phyloP scores from a whole-genome alignment of 2,329 filamentous ascomycete species.

The Penicillium sp. region DNA sequence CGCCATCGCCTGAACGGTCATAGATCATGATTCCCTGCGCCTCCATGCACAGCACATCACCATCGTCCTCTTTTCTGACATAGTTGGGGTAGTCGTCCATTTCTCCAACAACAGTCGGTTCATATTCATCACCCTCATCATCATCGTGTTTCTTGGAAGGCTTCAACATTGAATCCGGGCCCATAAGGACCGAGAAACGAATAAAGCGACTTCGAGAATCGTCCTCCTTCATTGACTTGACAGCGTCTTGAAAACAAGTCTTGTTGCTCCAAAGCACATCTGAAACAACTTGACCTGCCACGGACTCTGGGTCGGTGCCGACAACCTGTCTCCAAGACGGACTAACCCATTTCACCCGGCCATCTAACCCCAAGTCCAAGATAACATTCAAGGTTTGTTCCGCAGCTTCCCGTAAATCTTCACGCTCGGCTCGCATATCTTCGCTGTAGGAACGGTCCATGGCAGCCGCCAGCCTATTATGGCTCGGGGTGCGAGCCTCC shows the following conservation, averaged over 20 bases:
- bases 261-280: conserved; percentile 79
- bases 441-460: conserved; percentile 70
- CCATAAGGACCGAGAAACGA: conserved; percentile 70
- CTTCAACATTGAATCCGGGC: conserved; percentile 63
- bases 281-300: conserved; percentile 73
- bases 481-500: conserved; percentile 37
- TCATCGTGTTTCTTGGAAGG: conserved; percentile 18
- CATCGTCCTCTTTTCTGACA: conserved; percentile 32
- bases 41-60: conserved; percentile 70
- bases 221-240: conserved; percentile 86
- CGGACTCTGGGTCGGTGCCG: conserved; percentile 67
- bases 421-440: conserved; percentile 87
- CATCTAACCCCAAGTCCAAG: conserved; percentile 86
- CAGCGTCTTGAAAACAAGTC: conserved; percentile 72
- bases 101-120: conserved; percentile 10
- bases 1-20: conserved; percentile 76
- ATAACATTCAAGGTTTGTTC: conserved; percentile 97
- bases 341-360: conserved; percentile 90
- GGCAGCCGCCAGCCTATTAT: conserved; percentile 24
- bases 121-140: conserved; percentile 4
- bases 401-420: conserved; percentile 90
- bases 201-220: conserved; percentile 90
- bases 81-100: conserved; percentile 33
- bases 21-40: conserved; percentile 99
- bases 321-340: conserved; percentile 94